Evolutionary conservation across 352 stramenopile species (phyloP).

Genomic region (Pythium folliculosum): DNA sequence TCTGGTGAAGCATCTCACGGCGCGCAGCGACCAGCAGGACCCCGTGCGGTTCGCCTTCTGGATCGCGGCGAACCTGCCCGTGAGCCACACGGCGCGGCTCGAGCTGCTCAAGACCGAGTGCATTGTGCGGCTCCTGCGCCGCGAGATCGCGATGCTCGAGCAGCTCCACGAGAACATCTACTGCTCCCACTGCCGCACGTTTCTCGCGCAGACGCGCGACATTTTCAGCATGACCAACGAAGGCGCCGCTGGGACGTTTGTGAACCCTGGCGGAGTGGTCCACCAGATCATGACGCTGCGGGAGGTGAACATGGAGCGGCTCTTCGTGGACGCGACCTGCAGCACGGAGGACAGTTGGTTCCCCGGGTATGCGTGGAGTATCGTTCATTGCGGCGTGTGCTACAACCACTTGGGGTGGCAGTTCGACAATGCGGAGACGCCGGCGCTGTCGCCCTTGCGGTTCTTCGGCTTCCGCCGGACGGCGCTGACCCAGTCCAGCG

Average conservation of each 20-base stretch:
- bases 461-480: conserved; percentile 78
- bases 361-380: conserved; percentile 78
- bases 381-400: conserved; percentile 70
- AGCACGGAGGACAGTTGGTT: conserved; percentile 82
- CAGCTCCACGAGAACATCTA: conserved; percentile 64
- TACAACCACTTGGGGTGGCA: conserved; percentile 77
- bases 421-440: conserved; percentile 52
- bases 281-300: conserved; percentile 82
- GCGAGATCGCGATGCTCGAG: conserved; percentile 59
- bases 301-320: conserved; percentile 41
- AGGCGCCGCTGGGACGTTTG: conserved; percentile 69
- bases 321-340: conserved; percentile 46
- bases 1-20: conserved; percentile 28
- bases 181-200: conserved; percentile 61
- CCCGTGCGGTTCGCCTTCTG: conserved; percentile 79
- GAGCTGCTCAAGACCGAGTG: conserved; percentile 63
- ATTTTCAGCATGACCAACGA: conserved; percentile 81
- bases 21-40: conserved; percentile 47
- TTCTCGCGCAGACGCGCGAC: conserved; percentile 66
- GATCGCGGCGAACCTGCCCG: conserved; percentile 70
- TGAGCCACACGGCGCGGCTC: conserved; percentile 59
- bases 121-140: conserved; percentile 56
- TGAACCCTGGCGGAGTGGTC: conserved; percentile 76
- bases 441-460: conserved; percentile 27
- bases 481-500: conserved; percentile 48